Conservation (phyloP, 768 basidiomycete species). For the Suillus subaureus region DNA sequence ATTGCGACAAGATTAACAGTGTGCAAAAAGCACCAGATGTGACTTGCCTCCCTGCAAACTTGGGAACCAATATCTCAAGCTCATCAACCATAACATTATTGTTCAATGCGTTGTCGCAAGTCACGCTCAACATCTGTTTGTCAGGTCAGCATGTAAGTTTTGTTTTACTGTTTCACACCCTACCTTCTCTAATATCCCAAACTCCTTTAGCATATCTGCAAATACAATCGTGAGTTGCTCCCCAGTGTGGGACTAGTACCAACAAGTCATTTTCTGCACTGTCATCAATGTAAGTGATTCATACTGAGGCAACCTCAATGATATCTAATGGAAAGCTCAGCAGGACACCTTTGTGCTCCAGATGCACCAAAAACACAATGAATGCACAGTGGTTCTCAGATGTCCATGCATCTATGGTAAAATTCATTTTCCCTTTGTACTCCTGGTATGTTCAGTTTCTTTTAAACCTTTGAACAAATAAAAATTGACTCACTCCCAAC, state of each 20-base stretch:
- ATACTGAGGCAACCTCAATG: slow-evolving; percentile 24
- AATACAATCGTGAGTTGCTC: slow-evolving; percentile 21
- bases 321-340: slow-evolving; percentile 24
- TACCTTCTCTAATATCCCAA: slow-evolving; percentile 21
- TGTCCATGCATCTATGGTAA: slow-evolving; percentile 41
- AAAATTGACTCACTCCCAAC: not conserved
- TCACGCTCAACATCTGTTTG: slow-evolving; percentile 23
- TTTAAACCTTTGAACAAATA: not conserved
- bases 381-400: slow-evolving; percentile 32
- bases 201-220: slow-evolving; percentile 21
- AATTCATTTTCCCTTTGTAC: slow-evolving; percentile 32
- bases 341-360: slow-evolving; percentile 17
- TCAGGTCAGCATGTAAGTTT: slow-evolving; percentile 7
- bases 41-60: slow-evolving; percentile 29
- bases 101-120: slow-evolving; percentile 28
- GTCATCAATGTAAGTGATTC: not conserved
- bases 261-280: not conserved
- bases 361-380: slow-evolving; percentile 21
- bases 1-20: slow-evolving; percentile 40
- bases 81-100: slow-evolving; percentile 37
- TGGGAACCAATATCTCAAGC: slow-evolving; percentile 26
- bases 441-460: slow-evolving; percentile 22
- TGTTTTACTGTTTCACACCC: not conserved
- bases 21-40: slow-evolving; percentile 41
- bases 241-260: slow-evolving; percentile 24